Base-by-base conservation (phyloP, 2,329 filamentous ascomycete species). In the Xylaria sp. region DNA sequence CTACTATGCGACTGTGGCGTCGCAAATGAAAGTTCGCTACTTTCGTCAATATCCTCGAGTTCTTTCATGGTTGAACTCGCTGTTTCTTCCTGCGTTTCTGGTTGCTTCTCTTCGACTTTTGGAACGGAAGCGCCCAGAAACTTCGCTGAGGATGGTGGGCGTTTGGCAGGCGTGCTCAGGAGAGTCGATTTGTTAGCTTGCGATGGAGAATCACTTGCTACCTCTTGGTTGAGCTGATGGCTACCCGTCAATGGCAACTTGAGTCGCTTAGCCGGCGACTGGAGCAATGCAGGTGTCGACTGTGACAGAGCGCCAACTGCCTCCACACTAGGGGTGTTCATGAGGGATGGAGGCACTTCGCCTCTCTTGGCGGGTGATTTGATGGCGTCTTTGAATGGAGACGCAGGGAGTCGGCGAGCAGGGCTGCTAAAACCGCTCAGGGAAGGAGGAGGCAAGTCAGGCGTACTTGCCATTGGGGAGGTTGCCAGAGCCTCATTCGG, bases 311-410 rank as follows among this genome's bases (percentile, higher is more conserved):
- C 75, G 50, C 59, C 50, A 57, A 71, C 59, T 54, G 68, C 59
- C 49, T 70, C 57, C 52, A 70, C 64, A 52, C 67, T 61, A 16
- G 64, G 34, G 66, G 60, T 60, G 67, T 57, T 57, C 62, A 68
- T 52, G 66, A 72, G 61, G 37, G 71, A 59, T 34, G 69, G 61
- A 59, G 73, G 50, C 1, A 71, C 72, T 0, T 82, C 91, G 50
- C 76, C 69, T 42, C 77, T 75, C 68, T 82, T 83, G 1, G 84
- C 80, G 0, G 84, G 83, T 1, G 81, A 82, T 62, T 78, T 83
- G 69, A 86, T 74, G 0, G 78, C 72, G 23, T 84, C 83, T 66
- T 81, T 85, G 64, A 74, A 76, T 0, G 83, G 79, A 1, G 82
- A 81, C 4, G 77, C 67, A 1, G 81, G 78, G 7, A 77, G 76